Evolutionary conservation across 2,329 filamentous ascomycete genomes (phyloP), one percentile per base, ranked within the genome.

Genomic region (Fusarium sp.): DNA sequence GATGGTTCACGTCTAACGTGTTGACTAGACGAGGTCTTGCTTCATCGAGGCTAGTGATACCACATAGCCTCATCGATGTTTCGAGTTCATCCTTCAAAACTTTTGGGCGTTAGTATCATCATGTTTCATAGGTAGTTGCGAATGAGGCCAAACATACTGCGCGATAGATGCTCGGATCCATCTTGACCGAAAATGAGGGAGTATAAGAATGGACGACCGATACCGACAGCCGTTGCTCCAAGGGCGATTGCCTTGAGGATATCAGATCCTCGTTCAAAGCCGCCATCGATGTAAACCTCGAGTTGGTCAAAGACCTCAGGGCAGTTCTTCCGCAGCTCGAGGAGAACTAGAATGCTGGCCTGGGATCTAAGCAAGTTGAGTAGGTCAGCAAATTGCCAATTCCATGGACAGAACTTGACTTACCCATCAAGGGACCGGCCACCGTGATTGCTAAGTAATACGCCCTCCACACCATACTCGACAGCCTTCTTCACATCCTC

Each of bases 391-490:
- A 8, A 35, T 11, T 27, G 20, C 16, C 11, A 27, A 1, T 8
- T 27, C 5, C 10, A 40, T 27, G 34, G 14, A 40, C 40, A 8
- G 9, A 54, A 6, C 5, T 22, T 31, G 18, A 69, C 71, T 73
- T 65, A 75, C 74, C 85, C 87, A 70, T 90, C 88, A 9, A 89
- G 80, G 8, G 87, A 86, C n/a, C 89, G 81, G 2, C 89, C 89
- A n/a, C 89, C 88, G 65, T 90, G 89, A 66, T 90, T 90, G 68
- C 85, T 88, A 35, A 90, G 73, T 57, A 89, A 77, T 58, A 90
- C 87, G 1, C 88, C 88, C 67, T 88, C 84, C 47, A 87, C 81
- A 0, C 87, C 87, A 45, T 82, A 80, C 37, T 85, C 78, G 61
- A 85, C 82, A 0, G 88, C 88, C 29, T 83, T 78, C 18, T 83